Evolutionary conservation across 2,329 filamentous ascomycete genomes (phyloP), one percentile per base, ranked within the genome.

Genomic region (Nakataea oryzae): DNA sequence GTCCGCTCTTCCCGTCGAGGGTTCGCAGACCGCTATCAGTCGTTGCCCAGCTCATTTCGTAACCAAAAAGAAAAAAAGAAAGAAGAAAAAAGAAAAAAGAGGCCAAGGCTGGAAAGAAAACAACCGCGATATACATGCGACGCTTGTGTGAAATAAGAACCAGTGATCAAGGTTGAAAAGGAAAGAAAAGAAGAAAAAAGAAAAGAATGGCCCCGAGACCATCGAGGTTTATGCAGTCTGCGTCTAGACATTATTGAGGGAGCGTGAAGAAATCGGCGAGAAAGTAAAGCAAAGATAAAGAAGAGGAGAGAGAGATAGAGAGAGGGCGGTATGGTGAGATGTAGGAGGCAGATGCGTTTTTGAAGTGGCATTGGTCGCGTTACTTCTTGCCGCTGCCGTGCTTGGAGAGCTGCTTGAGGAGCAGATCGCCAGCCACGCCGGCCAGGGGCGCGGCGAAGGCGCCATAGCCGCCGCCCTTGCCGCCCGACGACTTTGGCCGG

Each of bases 321-420:
- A 50, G 21, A 50, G 6, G 7, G n/a, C 5, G 11, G 41, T 2
- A 50, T 5, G 4, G 7, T 2, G 5, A 11, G 41, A 50, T n/a
- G 41, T n/a, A n/a, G n/a, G n/a, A n/a, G n/a, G n/a, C n/a, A n/a
- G n/a, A n/a, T n/a, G n/a, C n/a, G n/a, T n/a, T n/a, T n/a, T n/a
- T n/a, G n/a, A n/a, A n/a, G n/a, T n/a, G n/a, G n/a, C n/a, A n/a
- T 21, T 8, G 8, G 21, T n/a, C 41, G 14, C 17, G 41, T 58
- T 17, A 58, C 26, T 58, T 58, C 57, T 58, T 58, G 41, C 41
- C 41, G 57, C 57, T 41, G n/a, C 57, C 57, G 29, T 30, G 30
- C 57, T 58, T 58, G 57, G n/a, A 12, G 26, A 58, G 26, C 57
- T 58, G 57, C 57, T 58, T 58, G 21, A 58, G 30, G 29, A 58